Percentiles rank a stretch among this genome's conserved stretches.
phyloP scores from a whole-genome alignment of 768 basidiomycete species.

The Mrakia blollopis region DNA sequence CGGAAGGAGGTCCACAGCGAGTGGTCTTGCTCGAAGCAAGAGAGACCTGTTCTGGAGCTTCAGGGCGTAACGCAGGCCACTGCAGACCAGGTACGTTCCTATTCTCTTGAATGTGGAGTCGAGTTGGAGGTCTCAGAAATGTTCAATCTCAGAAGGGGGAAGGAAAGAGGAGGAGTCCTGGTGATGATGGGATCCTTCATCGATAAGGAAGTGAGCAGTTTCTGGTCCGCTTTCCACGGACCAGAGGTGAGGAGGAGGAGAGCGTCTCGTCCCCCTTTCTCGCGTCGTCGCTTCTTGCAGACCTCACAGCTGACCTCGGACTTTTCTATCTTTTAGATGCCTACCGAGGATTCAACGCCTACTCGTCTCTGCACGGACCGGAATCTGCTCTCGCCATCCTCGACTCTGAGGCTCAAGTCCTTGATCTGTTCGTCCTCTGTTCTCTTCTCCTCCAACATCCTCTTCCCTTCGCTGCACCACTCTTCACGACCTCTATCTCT shows the following conservation, averaged over 20 bases:
- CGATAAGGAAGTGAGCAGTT: background rate
- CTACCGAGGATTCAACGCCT: constrained; percentile 32
- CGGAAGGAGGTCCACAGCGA: constrained; percentile 39
- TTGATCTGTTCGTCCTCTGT: constrained; percentile 54
- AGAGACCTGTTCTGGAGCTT: constrained; percentile 53
- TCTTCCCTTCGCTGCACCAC: background rate
- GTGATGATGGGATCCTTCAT: too few relatives aligned
- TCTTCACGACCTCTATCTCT: too few relatives aligned
- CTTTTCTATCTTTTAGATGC: constrained; percentile 24
- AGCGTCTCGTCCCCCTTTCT: background rate
- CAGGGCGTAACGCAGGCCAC: constrained; percentile 54
- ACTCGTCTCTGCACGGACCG: constrained; percentile 48
- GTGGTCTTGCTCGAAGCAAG: constrained; percentile 74
- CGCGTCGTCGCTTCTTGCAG: background rate
- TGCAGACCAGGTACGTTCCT: constrained; percentile 4
- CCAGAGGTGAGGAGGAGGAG: background rate
- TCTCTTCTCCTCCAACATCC: constrained; percentile 51
- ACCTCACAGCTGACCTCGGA: background rate
- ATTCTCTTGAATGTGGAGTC: too few relatives aligned
- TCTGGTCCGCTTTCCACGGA: background rate
- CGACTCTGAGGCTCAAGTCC: constrained; percentile 45
- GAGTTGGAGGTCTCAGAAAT: too few relatives aligned
- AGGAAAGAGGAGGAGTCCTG: background rate
- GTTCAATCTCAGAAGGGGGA: background rate
- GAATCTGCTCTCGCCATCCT: constrained; percentile 39